Evolutionary conservation across 495 filamentous ascomycete species (phyloP), one percentile per base, ranked within the genome.

Genomic region (Margaritispora aquatica): DNA sequence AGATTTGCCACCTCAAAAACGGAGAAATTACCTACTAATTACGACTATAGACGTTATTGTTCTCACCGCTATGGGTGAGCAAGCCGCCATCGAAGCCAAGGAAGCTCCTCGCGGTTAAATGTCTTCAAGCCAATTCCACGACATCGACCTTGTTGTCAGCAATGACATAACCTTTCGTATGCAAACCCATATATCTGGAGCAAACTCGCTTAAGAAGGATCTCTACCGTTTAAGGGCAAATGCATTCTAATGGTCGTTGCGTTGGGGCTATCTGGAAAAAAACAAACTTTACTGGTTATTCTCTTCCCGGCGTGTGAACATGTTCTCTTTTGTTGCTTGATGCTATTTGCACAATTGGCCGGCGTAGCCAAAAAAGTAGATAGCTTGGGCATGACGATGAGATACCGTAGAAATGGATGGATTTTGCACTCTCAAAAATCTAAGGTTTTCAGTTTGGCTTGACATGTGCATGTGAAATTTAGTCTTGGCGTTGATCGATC

Each of bases 11-110:
- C 21, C 27, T 23, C n/a, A 11, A 19, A n/a, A 52, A 48, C 17
- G 15, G 26, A 26, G 62, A 47, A 21, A 54, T 22, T n/a, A 26
- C 5, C 19, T 49, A 48, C 60, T 58, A 50, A 62, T 19, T 54
- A 20, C 57, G 56, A 65, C 74, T 55, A 74, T 38, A 96, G 92
- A 90, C 71, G 83, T 97, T 69, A 88, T 90, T 66, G 81, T 99
- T 74, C 88, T 93, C 71, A 88, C 88, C 61, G 85, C 94, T 71
- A 99, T 99, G 94, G 88, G 88, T 67, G 92, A 97, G 75, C 90
- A 97, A 83, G 80, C 82, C 63, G 89, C 85, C 65, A 89, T 96
- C 70, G 92, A 96, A 72, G 87, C 86, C 77, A 96, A 98, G 84
- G 93, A 97, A 77, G 88, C 88, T 70, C 79, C 87, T 58, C 65